phyloP scores from a whole-genome alignment of 2,329 filamentous ascomycete genomes.

The Pseudocercospora cruenta region DNA sequence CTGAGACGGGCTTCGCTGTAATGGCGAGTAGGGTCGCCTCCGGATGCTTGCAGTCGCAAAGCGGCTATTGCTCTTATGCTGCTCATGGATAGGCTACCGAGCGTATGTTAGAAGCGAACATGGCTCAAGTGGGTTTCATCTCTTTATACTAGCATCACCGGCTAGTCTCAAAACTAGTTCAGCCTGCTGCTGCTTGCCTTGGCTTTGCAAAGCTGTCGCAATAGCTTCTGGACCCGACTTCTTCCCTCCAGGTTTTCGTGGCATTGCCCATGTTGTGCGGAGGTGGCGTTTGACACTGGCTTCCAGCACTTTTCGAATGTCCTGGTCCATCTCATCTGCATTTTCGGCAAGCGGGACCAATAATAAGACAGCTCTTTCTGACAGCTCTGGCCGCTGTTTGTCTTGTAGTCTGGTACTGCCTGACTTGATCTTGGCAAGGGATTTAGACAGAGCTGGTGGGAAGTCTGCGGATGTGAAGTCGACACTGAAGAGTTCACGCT shows the following conservation, averaged over 20 bases:
- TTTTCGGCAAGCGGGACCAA: constrained; percentile 51
- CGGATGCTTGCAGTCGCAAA: not conserved
- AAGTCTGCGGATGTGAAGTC: constrained; percentile 69
- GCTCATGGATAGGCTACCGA: too few relatives aligned
- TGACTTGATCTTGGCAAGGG: constrained; percentile 65
- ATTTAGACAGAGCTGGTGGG: constrained; percentile 68
- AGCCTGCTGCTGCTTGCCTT: not conserved
- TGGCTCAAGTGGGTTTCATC: not conserved
- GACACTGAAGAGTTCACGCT: constrained; percentile 69
- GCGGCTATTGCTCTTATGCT: too few relatives aligned
- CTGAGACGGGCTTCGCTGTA: too few relatives aligned
- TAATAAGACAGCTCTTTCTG: constrained; percentile 53
- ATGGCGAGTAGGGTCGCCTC: not conserved
- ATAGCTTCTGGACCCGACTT: not conserved
- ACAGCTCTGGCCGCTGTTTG: constrained; percentile 43
- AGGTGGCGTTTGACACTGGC: constrained; percentile 43
- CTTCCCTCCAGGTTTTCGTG: constrained; percentile 11
- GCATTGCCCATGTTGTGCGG: constrained; percentile 10
- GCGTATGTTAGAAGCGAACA: too few relatives aligned
- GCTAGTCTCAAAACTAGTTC: not conserved
- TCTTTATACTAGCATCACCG: not conserved
- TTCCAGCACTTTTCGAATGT: constrained; percentile 56
- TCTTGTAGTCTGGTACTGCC: constrained; percentile 45
- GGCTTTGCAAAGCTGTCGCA: not conserved
- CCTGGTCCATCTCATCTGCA: constrained; percentile 54